Percentiles rank a stretch among this genome's conserved stretches.
phyloP scores from a whole-genome alignment of 1,284 basidiomycete species.

The Clitocybe nebularis region DNA sequence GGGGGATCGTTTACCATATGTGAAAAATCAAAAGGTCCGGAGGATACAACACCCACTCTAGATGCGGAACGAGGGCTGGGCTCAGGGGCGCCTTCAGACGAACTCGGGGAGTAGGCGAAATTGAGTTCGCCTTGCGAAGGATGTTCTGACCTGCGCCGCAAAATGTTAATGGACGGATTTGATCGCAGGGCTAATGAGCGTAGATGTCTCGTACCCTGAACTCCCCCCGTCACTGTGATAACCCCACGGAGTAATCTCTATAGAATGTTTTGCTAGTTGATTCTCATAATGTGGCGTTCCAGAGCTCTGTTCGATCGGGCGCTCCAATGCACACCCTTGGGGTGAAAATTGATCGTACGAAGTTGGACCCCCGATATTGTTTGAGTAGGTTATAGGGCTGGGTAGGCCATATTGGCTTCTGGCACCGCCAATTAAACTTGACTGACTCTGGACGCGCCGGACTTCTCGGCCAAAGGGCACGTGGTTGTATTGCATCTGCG shows the following conservation, averaged over 20 bases:
- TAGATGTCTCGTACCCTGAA: constrained; percentile 16
- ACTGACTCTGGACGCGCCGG: constrained; percentile 18
- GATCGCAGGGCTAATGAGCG: no score
- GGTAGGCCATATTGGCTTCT: not conserved
- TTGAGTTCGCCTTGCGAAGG: no score
- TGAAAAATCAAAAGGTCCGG: not conserved
- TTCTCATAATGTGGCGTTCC: constrained; percentile 1
- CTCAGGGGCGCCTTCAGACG: constrained; percentile 17
- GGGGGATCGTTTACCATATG: constrained; percentile 2
- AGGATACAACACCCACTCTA: constrained; percentile 2
- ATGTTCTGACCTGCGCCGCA: no score
- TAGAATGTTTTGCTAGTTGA: not conserved
- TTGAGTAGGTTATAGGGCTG: constrained; percentile 1
- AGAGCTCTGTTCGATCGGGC: no score
- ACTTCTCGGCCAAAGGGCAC: constrained; percentile 13
- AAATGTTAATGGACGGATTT: no score
- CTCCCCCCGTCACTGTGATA: constrained; percentile 19
- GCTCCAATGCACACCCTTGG: no score
- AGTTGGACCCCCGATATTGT: constrained; percentile 4
- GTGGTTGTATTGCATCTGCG: constrained; percentile 5
- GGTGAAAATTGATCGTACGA: constrained; percentile 5
- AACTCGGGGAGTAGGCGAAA: constrained; percentile 17
- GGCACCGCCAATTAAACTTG: constrained; percentile 14
- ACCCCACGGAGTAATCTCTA: constrained; percentile 14
- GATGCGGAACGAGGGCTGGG: constrained; percentile 11